These are phyloP conservation scores for Penicillium samsonianum DNA, from an alignment of 495 filamentous ascomycete species.

Conservation along the genomic window DNA sequence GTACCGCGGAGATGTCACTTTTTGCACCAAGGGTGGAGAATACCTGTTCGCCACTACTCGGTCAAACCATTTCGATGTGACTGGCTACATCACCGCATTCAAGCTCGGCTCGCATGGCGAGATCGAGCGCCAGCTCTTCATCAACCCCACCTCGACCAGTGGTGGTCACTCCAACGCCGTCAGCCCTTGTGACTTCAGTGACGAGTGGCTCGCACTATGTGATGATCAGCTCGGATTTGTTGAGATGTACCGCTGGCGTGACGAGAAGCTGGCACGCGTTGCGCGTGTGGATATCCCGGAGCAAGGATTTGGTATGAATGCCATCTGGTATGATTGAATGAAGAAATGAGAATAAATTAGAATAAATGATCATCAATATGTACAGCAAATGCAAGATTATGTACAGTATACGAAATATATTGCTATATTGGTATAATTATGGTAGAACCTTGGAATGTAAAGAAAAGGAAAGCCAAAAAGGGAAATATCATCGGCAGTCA, in stretches of 20 bases:
- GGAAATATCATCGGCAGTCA: constrained; percentile 23
- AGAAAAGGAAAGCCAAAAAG: background rate
- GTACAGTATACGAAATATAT: background rate
- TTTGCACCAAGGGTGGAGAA: constrained; percentile 61
- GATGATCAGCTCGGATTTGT: constrained; percentile 82
- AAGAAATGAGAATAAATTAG: background rate
- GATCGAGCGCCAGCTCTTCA: constrained; percentile 72
- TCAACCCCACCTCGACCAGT: constrained; percentile 81
- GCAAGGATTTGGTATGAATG: constrained; percentile 87
- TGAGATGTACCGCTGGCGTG: constrained; percentile 82
- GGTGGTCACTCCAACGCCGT: constrained; percentile 86
- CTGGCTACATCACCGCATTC: constrained; percentile 80
- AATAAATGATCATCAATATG: no score
- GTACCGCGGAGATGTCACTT: constrained; percentile 79
- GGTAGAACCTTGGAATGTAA: background rate
- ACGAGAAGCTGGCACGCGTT: constrained; percentile 74
- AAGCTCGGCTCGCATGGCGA: constrained; percentile 66
- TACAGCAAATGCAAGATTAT: no score
- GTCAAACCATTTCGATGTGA: constrained; percentile 70
- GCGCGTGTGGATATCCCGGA: constrained; percentile 73
- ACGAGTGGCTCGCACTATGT: constrained; percentile 82
- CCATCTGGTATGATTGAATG: constrained; percentile 84
- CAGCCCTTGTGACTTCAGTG: constrained; percentile 73
- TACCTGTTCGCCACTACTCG: constrained; percentile 83
- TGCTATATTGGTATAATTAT: background rate